Percentiles rank a stretch among this genome's conserved stretches.
Conservation (phyloP, 2,329 filamentous ascomycete genomes). For the Penicillium sp. region DNA sequence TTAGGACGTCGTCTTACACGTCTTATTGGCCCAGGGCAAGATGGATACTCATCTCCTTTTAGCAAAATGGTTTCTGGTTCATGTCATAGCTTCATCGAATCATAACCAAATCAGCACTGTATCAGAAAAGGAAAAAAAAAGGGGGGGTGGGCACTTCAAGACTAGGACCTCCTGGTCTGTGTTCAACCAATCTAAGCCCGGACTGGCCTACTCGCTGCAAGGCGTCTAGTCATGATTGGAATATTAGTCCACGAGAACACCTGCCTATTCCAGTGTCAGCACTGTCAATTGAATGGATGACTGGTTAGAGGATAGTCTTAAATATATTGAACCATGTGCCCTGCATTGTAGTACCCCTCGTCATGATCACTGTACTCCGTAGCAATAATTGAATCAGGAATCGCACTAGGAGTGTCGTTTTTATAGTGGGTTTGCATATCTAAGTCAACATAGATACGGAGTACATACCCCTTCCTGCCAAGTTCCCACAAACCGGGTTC, state of each 20-base stretch:
- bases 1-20: background rate
- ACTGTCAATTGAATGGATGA: background rate
- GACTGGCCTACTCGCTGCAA: slow-evolving; percentile 20
- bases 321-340: slow-evolving; percentile 15
- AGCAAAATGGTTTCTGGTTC: background rate
- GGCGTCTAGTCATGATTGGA: slow-evolving; percentile 27
- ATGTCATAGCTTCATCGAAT: background rate
- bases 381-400: slow-evolving; percentile 6
- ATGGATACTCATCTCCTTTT: slow-evolving; percentile 18
- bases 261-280: background rate
- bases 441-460: background rate
- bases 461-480: background rate
- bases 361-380: background rate
- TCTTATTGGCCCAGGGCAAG: slow-evolving; percentile 16
- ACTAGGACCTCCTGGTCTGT: slow-evolving; percentile 10
- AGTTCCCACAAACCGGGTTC: background rate
- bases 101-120: background rate
- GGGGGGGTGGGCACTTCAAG: slow-evolving; percentile 3
- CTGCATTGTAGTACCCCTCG: background rate
- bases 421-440: background rate
- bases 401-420: background rate
- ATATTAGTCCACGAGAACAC: slow-evolving; percentile 21
- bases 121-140: slow-evolving; percentile 5
- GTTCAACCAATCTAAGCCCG: slow-evolving; percentile 13
- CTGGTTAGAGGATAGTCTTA: slow-evolving; percentile 10